Conservation (phyloP, 2,329 filamentous ascomycete genomes). For the Lasiodiplodia theobromae region DNA sequence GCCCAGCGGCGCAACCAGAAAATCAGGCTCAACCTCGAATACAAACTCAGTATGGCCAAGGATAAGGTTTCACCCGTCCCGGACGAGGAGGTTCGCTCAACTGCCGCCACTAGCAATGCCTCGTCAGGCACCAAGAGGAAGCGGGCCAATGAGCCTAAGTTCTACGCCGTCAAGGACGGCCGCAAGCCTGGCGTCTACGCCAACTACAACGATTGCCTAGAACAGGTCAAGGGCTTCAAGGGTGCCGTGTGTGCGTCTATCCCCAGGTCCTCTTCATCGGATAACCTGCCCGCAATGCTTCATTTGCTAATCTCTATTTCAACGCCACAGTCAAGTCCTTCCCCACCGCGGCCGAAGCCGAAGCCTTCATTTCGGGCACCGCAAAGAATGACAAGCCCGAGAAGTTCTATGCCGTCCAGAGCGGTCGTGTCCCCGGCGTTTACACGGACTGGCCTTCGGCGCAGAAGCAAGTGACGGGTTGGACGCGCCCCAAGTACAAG, state of each 20-base stretch:
- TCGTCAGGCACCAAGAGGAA: slow-evolving; percentile 63
- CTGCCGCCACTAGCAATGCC: slow-evolving; percentile 36
- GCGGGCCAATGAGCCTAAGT: slow-evolving; percentile 59
- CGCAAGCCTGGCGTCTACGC: slow-evolving; percentile 68
- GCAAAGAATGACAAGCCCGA: slow-evolving; percentile 14
- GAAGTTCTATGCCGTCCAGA: slow-evolving; percentile 68
- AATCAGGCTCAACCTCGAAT: slow-evolving; percentile 6
- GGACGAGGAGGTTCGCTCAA: slow-evolving; percentile 34
- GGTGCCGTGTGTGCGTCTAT: slow-evolving; percentile 46
- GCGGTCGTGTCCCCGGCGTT: slow-evolving; percentile 65
- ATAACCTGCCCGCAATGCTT: background rate
- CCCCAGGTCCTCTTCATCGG: background rate
- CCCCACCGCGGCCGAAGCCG: slow-evolving; percentile 74
- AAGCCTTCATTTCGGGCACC: slow-evolving; percentile 65
- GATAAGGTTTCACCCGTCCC: slow-evolving; percentile 2
- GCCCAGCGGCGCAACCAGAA: background rate
- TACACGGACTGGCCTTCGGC: slow-evolving; percentile 74
- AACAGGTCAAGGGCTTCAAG: slow-evolving; percentile 67
- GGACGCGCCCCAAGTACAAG: slow-evolving; percentile 68
- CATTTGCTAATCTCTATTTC: slow-evolving; percentile 18
- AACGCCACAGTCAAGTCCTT: slow-evolving; percentile 77
- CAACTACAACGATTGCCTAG: slow-evolving; percentile 67
- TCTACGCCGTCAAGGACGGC: slow-evolving; percentile 69
- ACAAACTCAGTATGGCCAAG: slow-evolving; percentile 6
- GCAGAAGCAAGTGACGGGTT: slow-evolving; percentile 75